Base-by-base conservation (phyloP, 306 rosid species). In the Ochetophila trinervis region DNA sequence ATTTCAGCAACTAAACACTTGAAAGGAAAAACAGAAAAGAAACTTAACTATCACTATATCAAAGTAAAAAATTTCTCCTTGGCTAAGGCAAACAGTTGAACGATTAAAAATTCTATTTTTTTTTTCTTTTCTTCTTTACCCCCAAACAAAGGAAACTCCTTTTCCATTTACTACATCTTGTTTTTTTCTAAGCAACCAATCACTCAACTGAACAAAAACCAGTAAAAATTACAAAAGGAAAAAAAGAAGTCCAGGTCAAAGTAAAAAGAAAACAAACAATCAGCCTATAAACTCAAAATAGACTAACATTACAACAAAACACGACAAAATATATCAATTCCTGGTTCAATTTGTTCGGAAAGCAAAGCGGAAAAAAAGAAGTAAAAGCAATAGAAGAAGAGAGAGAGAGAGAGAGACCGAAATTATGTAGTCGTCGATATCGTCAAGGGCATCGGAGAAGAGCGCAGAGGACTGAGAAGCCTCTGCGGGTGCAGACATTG, bases 361-460 rank as follows among this genome's bases (percentile, higher is more conserved):
- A 69, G 15, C 57, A 0, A 12, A 64, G 37, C 10, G n/a, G 3
- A 20, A 48, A 19, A 24, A 47, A 19, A 5, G 67, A 60, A 17
- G 11, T 2, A 56, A 19, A 5, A 1, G 12, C 21, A 13, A 53
- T 14, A 44, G 18, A n/a, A n/a, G n/a, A n/a, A n/a, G n/a, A n/a
- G 27, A 15, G n/a, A 40, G 27, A 16, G 22, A 16, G 60, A 48
- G 45, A 63, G 86, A 57, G 61, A 93, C 98, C 95, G 65, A 47
- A 73, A 70, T 27, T 1, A 27, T 76, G 85, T 79, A 87, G 72
- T 89, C 98, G 14, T 93, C 86, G 67, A 93, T 90, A 58, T 86
- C 80, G 52, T 62, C 79, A 52, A 88, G 83, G 14, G 67, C 73
- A 67, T 80, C 89, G 48, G 57, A 4, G 10, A 63, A 10, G 53